Evolutionary conservation across 2,329 filamentous ascomycete species (phyloP).

Genomic region (Phoma herbarum): DNA sequence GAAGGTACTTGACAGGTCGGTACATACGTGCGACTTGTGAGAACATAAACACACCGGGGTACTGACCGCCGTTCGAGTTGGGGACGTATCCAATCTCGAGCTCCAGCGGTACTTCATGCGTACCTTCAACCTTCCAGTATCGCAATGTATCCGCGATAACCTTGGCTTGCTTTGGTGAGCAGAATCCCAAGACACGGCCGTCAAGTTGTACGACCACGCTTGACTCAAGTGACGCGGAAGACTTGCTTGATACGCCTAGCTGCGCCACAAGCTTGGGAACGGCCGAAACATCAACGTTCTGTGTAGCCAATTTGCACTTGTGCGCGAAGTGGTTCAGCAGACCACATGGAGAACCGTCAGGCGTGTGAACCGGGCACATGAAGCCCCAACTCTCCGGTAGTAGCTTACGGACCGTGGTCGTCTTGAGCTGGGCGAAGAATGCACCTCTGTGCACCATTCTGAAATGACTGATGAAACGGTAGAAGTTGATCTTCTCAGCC

Average conservation of each 20-base stretch:
- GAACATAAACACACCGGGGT: slow-evolving; percentile 94
- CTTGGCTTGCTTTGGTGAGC: slow-evolving; percentile 81
- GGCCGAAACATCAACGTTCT: slow-evolving; percentile 74
- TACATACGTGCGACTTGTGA: slow-evolving; percentile 86
- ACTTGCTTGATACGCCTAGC: slow-evolving; percentile 78
- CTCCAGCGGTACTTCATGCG: slow-evolving; percentile 78
- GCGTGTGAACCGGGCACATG: slow-evolving; percentile 95
- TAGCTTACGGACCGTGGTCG: slow-evolving; percentile 93
- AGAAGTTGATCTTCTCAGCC: slow-evolving; percentile 98
- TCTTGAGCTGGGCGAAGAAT: slow-evolving; percentile 98
- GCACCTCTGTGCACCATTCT: slow-evolving; percentile 98
- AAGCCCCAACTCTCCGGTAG: slow-evolving; percentile 98
- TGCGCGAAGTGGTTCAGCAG: slow-evolving; percentile 94
- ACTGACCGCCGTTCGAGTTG: slow-evolving; percentile 88
- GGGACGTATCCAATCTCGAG: slow-evolving; percentile 94
- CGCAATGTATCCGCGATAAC: slow-evolving; percentile 85
- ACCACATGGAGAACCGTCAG: slow-evolving; percentile 94
- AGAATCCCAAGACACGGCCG: slow-evolving; percentile 89
- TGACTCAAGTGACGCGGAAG: slow-evolving; percentile 81
- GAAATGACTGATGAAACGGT: slow-evolving; percentile 98
- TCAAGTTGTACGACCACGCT: slow-evolving; percentile 91
- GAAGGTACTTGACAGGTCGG: slow-evolving; percentile 89
- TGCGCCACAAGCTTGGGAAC: slow-evolving; percentile 78
- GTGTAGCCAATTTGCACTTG: slow-evolving; percentile 89
- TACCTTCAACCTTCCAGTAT: slow-evolving; percentile 94